These are phyloP conservation scores for Erigeron canadensis DNA, from an alignment of 129 eudicot species.

Conservation along the genomic window DNA sequence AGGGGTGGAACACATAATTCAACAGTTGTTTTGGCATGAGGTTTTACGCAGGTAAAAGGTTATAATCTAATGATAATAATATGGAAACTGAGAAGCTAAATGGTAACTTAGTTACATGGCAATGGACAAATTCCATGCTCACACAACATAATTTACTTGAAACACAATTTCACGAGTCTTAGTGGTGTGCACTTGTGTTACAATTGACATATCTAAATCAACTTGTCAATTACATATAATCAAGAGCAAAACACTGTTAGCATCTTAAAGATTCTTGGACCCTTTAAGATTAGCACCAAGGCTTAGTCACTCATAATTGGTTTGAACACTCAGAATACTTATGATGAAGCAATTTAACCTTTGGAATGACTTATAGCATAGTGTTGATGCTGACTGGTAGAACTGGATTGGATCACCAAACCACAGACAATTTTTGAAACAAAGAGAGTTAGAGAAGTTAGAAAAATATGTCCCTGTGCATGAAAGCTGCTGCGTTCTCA, in stretches of 20 bases:
- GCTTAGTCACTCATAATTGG: background rate
- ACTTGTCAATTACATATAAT: conserved; percentile 2
- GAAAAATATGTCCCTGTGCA: too few species aligned
- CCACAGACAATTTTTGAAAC: background rate
- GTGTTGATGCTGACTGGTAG: background rate
- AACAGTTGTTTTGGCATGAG: too few species aligned
- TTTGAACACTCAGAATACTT: background rate
- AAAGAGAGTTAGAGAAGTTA: background rate
- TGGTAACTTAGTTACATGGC: too few species aligned
- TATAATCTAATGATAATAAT: too few species aligned
- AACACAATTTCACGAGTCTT: background rate
- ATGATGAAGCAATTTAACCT: background rate
- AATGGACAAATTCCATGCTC: too few species aligned
- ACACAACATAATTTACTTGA: background rate
- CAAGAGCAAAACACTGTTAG: background rate
- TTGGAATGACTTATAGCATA: background rate
- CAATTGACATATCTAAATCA: conserved; percentile 1
- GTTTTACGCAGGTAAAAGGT: too few species aligned
- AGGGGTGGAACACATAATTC: background rate
- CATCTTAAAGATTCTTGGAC: background rate
- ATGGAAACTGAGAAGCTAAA: too few species aligned
- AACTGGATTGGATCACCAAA: conserved; percentile 5
- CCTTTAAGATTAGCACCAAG: background rate
- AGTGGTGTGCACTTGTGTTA: background rate
- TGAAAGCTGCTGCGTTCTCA: background rate